phyloP scores from a whole-genome alignment of 306 rosid species.

The Cucumis cinereus region DNA sequence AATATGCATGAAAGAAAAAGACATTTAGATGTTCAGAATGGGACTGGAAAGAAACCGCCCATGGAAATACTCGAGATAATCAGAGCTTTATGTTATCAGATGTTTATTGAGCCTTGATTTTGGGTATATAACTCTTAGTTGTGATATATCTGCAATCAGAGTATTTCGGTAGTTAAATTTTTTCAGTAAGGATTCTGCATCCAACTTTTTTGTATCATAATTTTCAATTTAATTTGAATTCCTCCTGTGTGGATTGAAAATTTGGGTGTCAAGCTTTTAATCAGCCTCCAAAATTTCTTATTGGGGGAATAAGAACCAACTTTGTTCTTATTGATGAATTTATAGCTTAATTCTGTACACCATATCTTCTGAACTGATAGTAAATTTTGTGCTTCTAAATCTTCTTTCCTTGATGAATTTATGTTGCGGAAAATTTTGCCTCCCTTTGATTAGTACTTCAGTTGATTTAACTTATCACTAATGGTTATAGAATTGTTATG shows the following conservation, averaged over 20 bases:
- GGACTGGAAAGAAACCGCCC: background rate
- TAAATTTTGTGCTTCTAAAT: background rate
- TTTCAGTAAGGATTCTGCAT: background rate
- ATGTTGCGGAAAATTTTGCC: background rate
- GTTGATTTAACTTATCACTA: background rate
- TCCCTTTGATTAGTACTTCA: background rate
- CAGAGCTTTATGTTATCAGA: background rate
- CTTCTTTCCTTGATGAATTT: background rate
- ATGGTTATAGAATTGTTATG: background rate
- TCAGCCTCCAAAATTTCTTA: background rate
- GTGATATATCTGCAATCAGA: background rate
- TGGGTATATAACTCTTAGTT: background rate
- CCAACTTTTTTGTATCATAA: background rate
- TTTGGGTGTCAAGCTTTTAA: background rate
- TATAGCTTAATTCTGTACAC: background rate
- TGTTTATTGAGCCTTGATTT: background rate
- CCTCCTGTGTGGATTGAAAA: background rate
- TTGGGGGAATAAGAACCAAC: background rate
- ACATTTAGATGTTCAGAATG: background rate
- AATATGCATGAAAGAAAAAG: background rate
- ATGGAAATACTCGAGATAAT: background rate
- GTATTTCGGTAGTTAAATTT: background rate
- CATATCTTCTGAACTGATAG: background rate
- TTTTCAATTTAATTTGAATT: background rate
- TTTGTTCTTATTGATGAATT: background rate